Base-by-base conservation (phyloP, 2,329 filamentous ascomycete genomes). In the Arthrobotrys sphaeroides region DNA sequence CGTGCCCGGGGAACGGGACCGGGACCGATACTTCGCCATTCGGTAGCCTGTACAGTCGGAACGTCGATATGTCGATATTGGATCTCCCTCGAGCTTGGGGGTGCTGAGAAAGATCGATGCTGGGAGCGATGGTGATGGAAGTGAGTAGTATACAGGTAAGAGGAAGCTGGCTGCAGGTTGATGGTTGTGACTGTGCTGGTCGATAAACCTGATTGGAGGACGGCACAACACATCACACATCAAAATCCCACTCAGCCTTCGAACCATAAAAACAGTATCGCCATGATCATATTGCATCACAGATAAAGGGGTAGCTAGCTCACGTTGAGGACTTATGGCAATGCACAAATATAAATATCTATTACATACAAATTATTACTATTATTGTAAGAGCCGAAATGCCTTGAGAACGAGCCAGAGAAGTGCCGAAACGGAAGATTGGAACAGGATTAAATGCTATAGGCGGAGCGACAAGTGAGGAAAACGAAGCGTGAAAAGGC, bases 281-380 rank as follows among this genome's bases (percentile, higher is more conserved):
- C n/a, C n/a, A n/a, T n/a, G n/a, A n/a, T n/a, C n/a, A n/a, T n/a
- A n/a, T n/a, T n/a, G n/a, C n/a, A n/a, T n/a, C n/a, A n/a, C n/a
- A n/a, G n/a, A n/a, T n/a, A n/a, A n/a, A n/a, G n/a, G n/a, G n/a
- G n/a, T n/a, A n/a, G n/a, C n/a, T n/a, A n/a, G n/a, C n/a, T n/a
- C n/a, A n/a, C n/a, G n/a, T n/a, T n/a, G n/a, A n/a, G n/a, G n/a
- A n/a, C n/a, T n/a, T n/a, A n/a, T n/a, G n/a, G n/a, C n/a, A n/a
- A n/a, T n/a, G n/a, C n/a, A n/a, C n/a, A 53, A 53, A 55, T 40
- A 55, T 13, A 18, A 9, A 60, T 68, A 74, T 74, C 70, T 74
- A 74, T 68, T 74, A 74, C 62, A 64, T 74, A 74, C 70, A 74
- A 74, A 68, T 74, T 68, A 74, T 55, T 49, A n/a, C n/a, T n/a